Evolutionary conservation across 176 grass and related monocot species (phyloP).

Genomic region (Calamus simplicifolius): DNA sequence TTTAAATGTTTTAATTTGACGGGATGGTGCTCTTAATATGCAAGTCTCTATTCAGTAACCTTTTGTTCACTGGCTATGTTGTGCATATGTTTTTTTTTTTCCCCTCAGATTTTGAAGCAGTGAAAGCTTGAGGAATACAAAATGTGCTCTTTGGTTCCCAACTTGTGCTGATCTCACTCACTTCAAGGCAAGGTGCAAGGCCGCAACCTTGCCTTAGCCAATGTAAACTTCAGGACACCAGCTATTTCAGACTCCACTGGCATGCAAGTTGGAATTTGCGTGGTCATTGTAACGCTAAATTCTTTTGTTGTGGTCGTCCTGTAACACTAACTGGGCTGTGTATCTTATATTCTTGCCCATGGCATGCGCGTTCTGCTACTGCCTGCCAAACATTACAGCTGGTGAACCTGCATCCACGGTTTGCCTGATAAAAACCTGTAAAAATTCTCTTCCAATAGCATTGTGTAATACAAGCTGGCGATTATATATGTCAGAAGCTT

Average conservation of each 20-base stretch:
- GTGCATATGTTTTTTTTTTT: no score
- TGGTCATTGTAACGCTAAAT: slow-evolving; percentile 1
- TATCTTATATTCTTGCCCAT: slow-evolving; percentile 23
- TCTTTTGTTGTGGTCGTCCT: slow-evolving; percentile 24
- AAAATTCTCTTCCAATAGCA: no score
- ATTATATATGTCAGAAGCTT: no score
- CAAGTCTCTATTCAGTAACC: no score
- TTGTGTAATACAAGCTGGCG: no score
- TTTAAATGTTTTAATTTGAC: no score
- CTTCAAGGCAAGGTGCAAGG: background rate
- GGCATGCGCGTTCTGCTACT: slow-evolving; percentile 24
- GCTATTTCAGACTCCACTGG: slow-evolving; percentile 22
- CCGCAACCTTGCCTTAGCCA: background rate
- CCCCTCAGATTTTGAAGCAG: slow-evolving; percentile 5
- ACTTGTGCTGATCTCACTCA: background rate
- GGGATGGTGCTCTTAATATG: no score
- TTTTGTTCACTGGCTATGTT: no score
- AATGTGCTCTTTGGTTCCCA: slow-evolving; percentile 2
- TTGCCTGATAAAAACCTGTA: no score
- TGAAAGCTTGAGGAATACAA: slow-evolving; percentile 9
- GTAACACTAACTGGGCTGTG: slow-evolving; percentile 25
- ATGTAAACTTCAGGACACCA: slow-evolving; percentile 15
- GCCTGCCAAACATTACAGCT: no score
- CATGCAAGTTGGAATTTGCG: slow-evolving; percentile 23
- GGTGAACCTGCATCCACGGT: no score